Evolutionary conservation across 495 filamentous ascomycete genomes (phyloP), one percentile per base, ranked within the genome.

Genomic region (Aspergillus avenaceus): DNA sequence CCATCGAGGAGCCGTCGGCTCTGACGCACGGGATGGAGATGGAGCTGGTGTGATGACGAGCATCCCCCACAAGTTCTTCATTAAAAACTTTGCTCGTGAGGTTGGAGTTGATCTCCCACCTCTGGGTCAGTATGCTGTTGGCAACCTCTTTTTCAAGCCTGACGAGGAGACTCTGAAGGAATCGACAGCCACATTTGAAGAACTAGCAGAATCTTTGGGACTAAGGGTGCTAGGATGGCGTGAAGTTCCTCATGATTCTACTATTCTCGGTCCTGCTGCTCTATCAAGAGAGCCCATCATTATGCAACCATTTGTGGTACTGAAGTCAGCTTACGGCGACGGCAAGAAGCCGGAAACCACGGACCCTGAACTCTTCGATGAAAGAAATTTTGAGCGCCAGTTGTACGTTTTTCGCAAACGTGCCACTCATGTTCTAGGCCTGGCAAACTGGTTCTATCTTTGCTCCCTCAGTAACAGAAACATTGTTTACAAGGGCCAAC

Each of bases 1-100:
- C 80, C 93, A 99, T 75, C 86, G 93, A 65, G 93, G 93, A 74
- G 93, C 93, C 47, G 93, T 99, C 60, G 93, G 93, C 49, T 97
- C 93, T 9, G 93, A 99, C 77, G 91, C 89, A 48, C 87, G 93
- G 70, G 93, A 99, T 69, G 93, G 93, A 58, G 93, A 99, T 61
- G 93, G 93, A 67, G 93, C 93, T 53, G 93, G 93, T 77, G 91
- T 97, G 56, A 99, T 99, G 93, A 97, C 93, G 50, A 97, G 92
- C 29, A 96, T 99, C 59, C 93, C 93, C 13, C 93, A 99, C 77
- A 95, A 85, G 67, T 99, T 99, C 71, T 99, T 99, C 68, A 75
- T 96, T 58, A 99, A 99, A 74, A 95, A 97, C 67, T 97, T 99
- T 64, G 91, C 87, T 66, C 84, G 86, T 41, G 88, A 97, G 70